These are phyloP conservation scores for Trichoderma brevicompactum DNA, from an alignment of 2,329 filamentous ascomycete species.

Conservation along the genomic window DNA sequence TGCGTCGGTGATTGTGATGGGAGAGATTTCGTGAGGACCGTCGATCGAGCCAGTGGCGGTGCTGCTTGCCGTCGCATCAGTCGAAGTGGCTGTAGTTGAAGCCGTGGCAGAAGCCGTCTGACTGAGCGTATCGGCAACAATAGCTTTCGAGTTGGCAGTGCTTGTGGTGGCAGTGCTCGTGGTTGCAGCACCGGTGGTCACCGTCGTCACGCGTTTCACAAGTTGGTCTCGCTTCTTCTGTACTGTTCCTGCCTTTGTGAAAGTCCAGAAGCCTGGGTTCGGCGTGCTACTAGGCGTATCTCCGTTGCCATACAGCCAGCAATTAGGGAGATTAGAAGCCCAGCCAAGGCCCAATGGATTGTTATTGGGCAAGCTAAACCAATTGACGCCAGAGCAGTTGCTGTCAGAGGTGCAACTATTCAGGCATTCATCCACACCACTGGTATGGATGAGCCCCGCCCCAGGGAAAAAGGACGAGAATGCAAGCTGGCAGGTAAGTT, in stretches of 20 bases:
- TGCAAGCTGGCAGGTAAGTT: background rate
- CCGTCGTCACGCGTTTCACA: background rate
- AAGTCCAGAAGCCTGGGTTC: background rate
- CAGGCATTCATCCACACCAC: background rate
- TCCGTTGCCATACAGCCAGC: background rate
- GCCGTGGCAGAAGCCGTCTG: background rate
- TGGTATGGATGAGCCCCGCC: background rate
- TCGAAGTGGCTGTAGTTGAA: background rate
- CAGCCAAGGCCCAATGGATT: too few relatives aligned
- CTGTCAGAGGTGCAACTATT: background rate
- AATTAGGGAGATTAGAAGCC: rapidly evolving
- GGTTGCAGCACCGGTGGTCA: background rate
- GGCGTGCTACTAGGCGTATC: too few relatives aligned
- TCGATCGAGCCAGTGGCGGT: background rate
- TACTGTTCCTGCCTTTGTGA: background rate
- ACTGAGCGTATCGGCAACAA: background rate
- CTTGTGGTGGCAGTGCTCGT: background rate
- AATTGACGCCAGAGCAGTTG: background rate
- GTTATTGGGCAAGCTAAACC: background rate
- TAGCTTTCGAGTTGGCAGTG: background rate
- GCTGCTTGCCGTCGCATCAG: background rate
- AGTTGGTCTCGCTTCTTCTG: background rate
- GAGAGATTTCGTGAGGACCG: background rate
- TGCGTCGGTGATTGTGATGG: slow-evolving; percentile 2
- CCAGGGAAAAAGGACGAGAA: background rate